phyloP scores from a whole-genome alignment of 1,284 basidiomycete genomes.

The Psilocybe mexicana region DNA sequence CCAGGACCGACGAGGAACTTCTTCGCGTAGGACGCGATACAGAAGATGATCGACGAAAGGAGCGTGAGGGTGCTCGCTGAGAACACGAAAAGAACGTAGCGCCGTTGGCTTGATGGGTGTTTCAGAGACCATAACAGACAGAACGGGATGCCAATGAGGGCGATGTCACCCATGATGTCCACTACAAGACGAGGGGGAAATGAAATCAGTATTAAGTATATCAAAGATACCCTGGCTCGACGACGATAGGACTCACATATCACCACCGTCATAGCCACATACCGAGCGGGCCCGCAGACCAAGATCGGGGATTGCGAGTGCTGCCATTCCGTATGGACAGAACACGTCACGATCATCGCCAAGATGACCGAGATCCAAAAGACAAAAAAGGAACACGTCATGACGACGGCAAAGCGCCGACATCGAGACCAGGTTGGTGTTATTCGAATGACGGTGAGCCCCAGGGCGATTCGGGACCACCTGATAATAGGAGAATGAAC shows the following conservation, averaged over 20 bases:
- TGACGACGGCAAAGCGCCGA: background rate
- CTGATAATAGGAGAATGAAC: background rate
- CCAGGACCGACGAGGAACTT: background rate
- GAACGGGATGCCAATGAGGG: background rate
- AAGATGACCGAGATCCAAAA: background rate
- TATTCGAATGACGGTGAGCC: background rate
- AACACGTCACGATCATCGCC: background rate
- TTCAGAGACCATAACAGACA: background rate
- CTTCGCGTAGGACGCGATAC: background rate
- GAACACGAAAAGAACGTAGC: conserved; percentile 2
- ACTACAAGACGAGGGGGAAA: background rate
- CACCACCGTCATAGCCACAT: background rate
- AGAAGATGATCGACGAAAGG: background rate
- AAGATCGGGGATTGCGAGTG: background rate
- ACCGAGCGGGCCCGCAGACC: background rate
- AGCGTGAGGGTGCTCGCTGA: conserved; percentile 5
- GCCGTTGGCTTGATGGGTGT: background rate
- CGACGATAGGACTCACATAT: background rate
- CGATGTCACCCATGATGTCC: background rate
- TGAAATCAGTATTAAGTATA: too few species aligned
- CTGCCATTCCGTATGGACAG: background rate
- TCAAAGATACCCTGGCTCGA: too few species aligned
- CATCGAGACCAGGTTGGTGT: background rate
- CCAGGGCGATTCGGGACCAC: conserved; percentile 1
- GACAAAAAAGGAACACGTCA: background rate